These are phyloP conservation scores for Penicillium waksmanii DNA, from an alignment of 495 filamentous ascomycete species.

Conservation along the genomic window DNA sequence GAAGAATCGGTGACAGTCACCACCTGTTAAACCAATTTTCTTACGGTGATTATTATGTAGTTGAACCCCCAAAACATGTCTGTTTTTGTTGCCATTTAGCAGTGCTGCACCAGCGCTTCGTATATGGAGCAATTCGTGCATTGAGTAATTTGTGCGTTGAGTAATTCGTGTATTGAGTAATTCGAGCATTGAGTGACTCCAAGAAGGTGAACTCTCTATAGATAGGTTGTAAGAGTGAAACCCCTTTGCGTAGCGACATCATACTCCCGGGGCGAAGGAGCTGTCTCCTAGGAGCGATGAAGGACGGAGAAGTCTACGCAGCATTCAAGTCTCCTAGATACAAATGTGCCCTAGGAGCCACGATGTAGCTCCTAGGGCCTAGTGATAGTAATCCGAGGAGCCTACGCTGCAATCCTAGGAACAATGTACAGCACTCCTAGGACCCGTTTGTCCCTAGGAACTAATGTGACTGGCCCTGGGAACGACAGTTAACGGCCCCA, in stretches of 20 bases:
- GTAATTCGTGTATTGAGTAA: not conserved
- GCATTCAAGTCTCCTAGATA: not conserved
- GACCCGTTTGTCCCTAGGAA: no score
- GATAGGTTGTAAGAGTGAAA: not conserved
- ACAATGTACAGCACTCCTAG: no score
- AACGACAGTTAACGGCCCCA: no score
- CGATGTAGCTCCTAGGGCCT: no score
- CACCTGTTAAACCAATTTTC: not conserved
- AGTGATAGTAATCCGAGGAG: no score
- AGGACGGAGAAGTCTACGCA: not conserved
- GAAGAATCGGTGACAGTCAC: not conserved
- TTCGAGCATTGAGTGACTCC: not conserved
- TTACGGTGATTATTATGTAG: not conserved
- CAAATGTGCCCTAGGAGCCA: no score
- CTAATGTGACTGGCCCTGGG: no score
- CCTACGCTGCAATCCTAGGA: no score
- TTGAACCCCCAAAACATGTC: slow-evolving; percentile 1
- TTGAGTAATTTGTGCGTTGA: not conserved
- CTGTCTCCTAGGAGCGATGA: not conserved
- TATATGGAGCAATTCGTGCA: not conserved
- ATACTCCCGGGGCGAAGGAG: not conserved
- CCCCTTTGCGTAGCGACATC: not conserved
- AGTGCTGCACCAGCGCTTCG: not conserved
- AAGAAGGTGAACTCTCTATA: not conserved
- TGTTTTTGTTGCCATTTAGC: not conserved